phyloP scores from a whole-genome alignment of 495 filamentous ascomycete species.

The Trichoderma virens region DNA sequence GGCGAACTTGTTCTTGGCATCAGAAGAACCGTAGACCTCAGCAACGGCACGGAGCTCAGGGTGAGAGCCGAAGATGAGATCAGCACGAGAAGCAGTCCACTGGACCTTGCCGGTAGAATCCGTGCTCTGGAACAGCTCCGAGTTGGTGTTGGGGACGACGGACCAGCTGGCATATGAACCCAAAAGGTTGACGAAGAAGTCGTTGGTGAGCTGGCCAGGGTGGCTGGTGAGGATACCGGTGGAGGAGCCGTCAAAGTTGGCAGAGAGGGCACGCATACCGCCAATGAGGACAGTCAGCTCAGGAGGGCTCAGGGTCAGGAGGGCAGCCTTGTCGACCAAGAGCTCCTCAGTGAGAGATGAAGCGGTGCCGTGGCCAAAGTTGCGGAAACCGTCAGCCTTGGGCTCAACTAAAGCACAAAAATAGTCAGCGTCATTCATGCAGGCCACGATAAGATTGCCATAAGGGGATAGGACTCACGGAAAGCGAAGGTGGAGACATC shows the following conservation, averaged over 20 bases:
- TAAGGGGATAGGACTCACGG: slow-evolving; percentile 14
- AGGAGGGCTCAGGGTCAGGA: slow-evolving; percentile 58
- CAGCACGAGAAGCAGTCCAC: slow-evolving; percentile 60
- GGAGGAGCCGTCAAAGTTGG: slow-evolving; percentile 57
- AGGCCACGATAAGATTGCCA: too few species aligned
- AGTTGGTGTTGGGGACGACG: slow-evolving; percentile 38
- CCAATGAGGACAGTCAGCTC: slow-evolving; percentile 63
- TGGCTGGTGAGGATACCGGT: slow-evolving; percentile 56
- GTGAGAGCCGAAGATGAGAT: slow-evolving; percentile 64
- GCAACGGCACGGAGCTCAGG: slow-evolving; percentile 60
- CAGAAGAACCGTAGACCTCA: slow-evolving; percentile 54
- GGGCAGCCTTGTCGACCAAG: slow-evolving; percentile 59
- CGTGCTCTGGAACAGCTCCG: slow-evolving; percentile 50
- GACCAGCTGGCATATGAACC: slow-evolving; percentile 58
- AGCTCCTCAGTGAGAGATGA: slow-evolving; percentile 56
- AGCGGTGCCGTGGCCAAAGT: slow-evolving; percentile 52
- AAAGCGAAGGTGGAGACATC: slow-evolving; percentile 53
- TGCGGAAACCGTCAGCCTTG: slow-evolving; percentile 62
- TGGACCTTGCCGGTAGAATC: slow-evolving; percentile 58
- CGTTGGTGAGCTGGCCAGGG: slow-evolving; percentile 61
- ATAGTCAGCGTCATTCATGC: neutral
- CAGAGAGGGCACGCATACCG: slow-evolving; percentile 55
- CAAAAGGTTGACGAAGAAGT: slow-evolving; percentile 69
- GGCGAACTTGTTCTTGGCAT: slow-evolving; percentile 51
- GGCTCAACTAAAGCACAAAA: slow-evolving; percentile 40